Base-by-base conservation (phyloP, 176 grass and related monocot genomes). In the Urochloa ruziziensis region DNA sequence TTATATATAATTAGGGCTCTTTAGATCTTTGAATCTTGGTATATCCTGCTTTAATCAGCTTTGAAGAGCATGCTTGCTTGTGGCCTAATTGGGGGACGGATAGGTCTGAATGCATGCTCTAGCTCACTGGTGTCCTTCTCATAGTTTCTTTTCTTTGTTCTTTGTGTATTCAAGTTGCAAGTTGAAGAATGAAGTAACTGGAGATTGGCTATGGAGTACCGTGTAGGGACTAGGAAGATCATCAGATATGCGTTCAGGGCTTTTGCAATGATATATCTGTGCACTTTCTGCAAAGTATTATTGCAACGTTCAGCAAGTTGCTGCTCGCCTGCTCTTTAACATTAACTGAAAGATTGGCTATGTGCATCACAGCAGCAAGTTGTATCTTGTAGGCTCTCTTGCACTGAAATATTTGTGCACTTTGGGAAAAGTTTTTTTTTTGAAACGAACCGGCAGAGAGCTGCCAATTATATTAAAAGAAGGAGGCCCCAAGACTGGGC, bases 31-130 rank as follows among this genome's bases (percentile, higher is more conserved):
- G 78, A 67, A 77, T 82, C 64, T 39, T 48, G 56, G 83, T 65
- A 46, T 71, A 79, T 86, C 83, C 72, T 39, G 73, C 79, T 90
- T 86, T 85, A 15, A 46, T 29, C 63, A 17, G 47, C 35, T 78
- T 86, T 82, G 2, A n/a, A 78, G 29, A 13, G 64, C 65, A 77
- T 59, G 83, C 66, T 40, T 49, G 78, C 21, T 81, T 48, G 51
- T 63, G 82, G 42, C 70, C 82, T 85, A 53, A 81, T 71, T 85
- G 39, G 69, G 52, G 70, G 35, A 49, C 11, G 40, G 75, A 66
- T 82, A 71, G 54, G 62, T 37, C 60, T 34, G 28, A 43, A 77
- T 62, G 74, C 74, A 23, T 43, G 25, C 23, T 54, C 65, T 78
- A 61, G 82, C 72, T 19, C 37, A 86, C 65, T 66, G 64, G 9